A percentile compares a stretch with the other conserved stretches of the same genome.
Evolutionary conservation across 2,329 filamentous ascomycete genomes (phyloP).

Genomic region (Tolypocladium paradoxum): DNA sequence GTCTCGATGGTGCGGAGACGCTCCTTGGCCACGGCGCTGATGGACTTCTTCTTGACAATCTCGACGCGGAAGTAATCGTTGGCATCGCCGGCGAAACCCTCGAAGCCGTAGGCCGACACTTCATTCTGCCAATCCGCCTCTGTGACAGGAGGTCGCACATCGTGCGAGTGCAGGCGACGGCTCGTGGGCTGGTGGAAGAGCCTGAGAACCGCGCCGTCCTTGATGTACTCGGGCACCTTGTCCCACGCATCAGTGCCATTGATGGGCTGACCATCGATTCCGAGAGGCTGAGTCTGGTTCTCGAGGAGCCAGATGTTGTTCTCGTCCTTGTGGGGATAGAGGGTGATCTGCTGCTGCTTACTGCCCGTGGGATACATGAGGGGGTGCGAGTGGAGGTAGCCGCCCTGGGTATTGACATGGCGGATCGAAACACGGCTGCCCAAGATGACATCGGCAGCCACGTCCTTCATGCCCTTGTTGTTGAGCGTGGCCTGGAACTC

Average conservation of each 20-base stretch:
- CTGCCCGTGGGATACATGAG: conserved; percentile 97
- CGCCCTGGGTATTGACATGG: conserved; percentile 94
- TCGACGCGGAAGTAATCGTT: conserved; percentile 94
- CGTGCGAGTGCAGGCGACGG: conserved; percentile 90
- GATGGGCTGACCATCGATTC: conserved; percentile 62
- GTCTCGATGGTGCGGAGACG: conserved; percentile 88
- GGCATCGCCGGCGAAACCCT: conserved; percentile 92
- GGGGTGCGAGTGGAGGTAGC: conserved; percentile 91
- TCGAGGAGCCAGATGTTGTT: conserved; percentile 94
- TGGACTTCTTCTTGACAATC: conserved; percentile 83
- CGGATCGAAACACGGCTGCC: conserved; percentile 79
- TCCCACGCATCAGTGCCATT: conserved; percentile 82
- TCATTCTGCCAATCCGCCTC: conserved; percentile 94
- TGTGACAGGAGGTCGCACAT: conserved; percentile 75
- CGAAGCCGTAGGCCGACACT: conserved; percentile 92
- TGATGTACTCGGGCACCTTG: conserved; percentile 50
- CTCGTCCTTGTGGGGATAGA: conserved; percentile 98
- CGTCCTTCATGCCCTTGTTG: conserved; percentile 91
- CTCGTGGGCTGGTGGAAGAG: conserved; percentile 77
- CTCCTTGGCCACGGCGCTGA: conserved; percentile 66
- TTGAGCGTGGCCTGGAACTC: conserved; percentile 98
- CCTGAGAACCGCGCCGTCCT: conserved; percentile 69
- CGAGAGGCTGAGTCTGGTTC: conserved; percentile 88
- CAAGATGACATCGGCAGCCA: conserved; percentile 81
- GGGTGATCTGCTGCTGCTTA: conserved; percentile 96